Percentiles rank a stretch among this genome's conserved stretches.
These are phyloP conservation scores for Dendrocalamus latiflorus DNA, from an alignment of 202 grass and related monocot genomes.

Conservation along the genomic window DNA sequence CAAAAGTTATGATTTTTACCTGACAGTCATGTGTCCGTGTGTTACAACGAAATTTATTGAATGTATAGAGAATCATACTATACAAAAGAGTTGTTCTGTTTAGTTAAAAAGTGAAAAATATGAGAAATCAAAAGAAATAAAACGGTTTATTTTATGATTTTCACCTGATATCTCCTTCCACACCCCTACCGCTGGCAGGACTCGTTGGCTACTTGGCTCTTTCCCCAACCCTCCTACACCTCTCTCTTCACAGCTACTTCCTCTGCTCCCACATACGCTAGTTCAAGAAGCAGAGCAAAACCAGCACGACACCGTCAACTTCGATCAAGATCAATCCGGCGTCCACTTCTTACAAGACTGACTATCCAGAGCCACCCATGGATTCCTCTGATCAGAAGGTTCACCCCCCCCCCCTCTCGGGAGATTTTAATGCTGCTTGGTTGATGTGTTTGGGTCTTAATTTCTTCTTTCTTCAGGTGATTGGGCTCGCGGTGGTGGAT, in stretches of 20 bases:
- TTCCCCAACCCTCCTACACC: not conserved
- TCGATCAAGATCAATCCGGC: not conserved
- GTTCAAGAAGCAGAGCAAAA: constrained; percentile 33
- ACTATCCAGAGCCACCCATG: constrained; percentile 8
- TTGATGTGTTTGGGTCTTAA: not conserved
- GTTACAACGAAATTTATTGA: no score
- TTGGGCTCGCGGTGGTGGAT: constrained; percentile 28
- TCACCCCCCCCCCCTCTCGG: not conserved
- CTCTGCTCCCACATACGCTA: constrained; percentile 16
- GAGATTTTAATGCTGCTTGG: not conserved
- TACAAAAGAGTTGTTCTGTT: no score
- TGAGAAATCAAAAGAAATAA: no score
- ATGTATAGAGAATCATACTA: no score
- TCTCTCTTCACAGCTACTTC: constrained; percentile 11
- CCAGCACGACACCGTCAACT: not conserved
- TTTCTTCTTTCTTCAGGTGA: constrained; percentile 18
- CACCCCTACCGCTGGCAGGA: not conserved
- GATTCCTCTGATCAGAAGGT: constrained; percentile 35
- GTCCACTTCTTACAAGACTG: not conserved
- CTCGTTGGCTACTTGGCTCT: not conserved
- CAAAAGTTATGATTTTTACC: no score
- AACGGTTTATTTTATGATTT: no score
- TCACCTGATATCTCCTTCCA: not conserved
- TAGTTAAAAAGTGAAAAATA: no score
- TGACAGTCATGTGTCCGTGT: no score